Evolutionary conservation across 805 yeast genomes (phyloP), one percentile per base, ranked within the genome.

Genomic region (Metschnikowia gelsemii): DNA sequence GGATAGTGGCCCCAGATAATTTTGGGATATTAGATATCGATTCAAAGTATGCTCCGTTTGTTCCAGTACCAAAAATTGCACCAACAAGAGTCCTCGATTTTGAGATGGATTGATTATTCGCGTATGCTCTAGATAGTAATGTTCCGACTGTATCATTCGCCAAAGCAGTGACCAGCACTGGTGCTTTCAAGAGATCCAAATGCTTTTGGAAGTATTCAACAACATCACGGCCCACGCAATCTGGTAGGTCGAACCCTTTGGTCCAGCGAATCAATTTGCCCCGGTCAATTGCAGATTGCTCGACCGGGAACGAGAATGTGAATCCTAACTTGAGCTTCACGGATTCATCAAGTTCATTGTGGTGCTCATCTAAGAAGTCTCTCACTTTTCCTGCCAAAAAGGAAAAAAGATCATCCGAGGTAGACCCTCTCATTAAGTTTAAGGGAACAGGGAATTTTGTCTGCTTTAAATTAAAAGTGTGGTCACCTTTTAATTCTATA

Each of bases 131-230:
- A 8, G 96, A 82, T 58, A 91, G 71, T 47, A 91, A 73, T 9
- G 98, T 90, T 31, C 99, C 98, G 13, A 89, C 96, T 1, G 98
- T 93, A 61, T 91, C 99, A 62, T 91, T 91, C 20, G 96, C 95
- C 45, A 93, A 74, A 1, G 98, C 98, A 13, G 84, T 88, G 31
- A 90, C 86, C 26, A 65, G 59, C 27, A 87, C 87, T 8, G 87
- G 84, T 29, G 80, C 67, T 0, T 78, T 72, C 29, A 76, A 72
- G 3, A 51, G 56, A 53, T 87, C 84, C 34, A 91, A 56, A 44
- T 86, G 84, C 9, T 63, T 60, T 64, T 93, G 98, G 47, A 88
- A 73, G 33, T 80, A 64, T 32, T 68, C 69, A 38, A 87, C 93
- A 32, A 93, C 84, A 60, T 91, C 97, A 57, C 82, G 70, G 40